Base-by-base conservation (phyloP, 805 yeast species). In the Candida ipomoeae region DNA sequence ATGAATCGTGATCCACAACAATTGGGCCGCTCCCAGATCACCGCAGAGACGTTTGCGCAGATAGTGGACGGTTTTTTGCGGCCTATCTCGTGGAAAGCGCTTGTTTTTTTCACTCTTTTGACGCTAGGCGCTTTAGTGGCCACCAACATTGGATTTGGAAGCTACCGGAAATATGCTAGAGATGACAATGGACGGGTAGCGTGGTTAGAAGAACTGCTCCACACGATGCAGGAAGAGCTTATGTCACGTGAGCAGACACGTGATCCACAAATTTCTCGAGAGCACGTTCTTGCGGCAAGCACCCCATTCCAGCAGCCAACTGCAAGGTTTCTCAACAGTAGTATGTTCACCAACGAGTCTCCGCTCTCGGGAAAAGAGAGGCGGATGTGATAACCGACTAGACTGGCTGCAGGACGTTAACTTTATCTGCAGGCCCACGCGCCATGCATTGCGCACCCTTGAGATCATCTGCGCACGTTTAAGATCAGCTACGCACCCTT, bases 41-140 rank as follows among this genome's bases (percentile, higher is more conserved):
- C 90, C 43, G 95, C 95, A 0, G 90, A 85, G 62, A 84, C 92
- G 0, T 76, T 89, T 58, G 96, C 95, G 1, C 92, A 86, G 54
- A 86, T 88, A 6, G 71, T 89, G 41, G 87, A 89, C 66, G 82
- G 90, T 1, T 89, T 89, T 59, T 68, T 87, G 20, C 80, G 77
- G 50, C 85, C 88, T 2, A 84, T 89, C 36, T 80, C 84, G 32
- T 78, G 87, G 79, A 84, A 87, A 63, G 73, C 90, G 3, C 74
- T 87, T 62, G 54, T 80, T 3, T 74, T 83, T 48, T 57, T 83
- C 14, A 52, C 73, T 3, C 42, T 77, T 1, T 57, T 80, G 18
- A 63, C 79, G 3, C 68, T 81, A 38, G 87, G 87, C 1, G 70
- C 82, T 2, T 64, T 84, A 31, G 61, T 78, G 7, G 67, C 77